Evolutionary conservation across 768 basidiomycete species (phyloP), one percentile per base, ranked within the genome.

Genomic region (Pleurotus eryngii): DNA sequence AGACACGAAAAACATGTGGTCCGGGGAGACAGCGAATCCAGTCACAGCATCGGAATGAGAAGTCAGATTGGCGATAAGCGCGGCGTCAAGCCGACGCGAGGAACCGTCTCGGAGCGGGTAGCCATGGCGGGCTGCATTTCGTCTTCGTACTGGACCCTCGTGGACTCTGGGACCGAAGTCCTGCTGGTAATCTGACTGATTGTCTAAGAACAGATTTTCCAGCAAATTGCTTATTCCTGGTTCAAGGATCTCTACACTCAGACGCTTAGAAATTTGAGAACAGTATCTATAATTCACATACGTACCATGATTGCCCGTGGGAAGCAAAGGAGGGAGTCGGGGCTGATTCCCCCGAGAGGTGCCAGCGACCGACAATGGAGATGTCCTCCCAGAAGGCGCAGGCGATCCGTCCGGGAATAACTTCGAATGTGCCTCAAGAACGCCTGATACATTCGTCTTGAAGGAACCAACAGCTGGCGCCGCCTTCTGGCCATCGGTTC

Each of bases 1-100:
- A 0, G 96, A 92, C 3, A 95, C 86, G 62, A 99, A 98, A 77
- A 97, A 99, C 68, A 87, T 74, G 64, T 97, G 93, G 65, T 98
- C 97, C 2, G 96, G 95, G 1, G 96, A 87, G 20, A 95, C 90
- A 1, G 88, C 88, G 20, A 98, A 75, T 6, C 85, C 81, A 2
- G 89, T 93, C 57, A 98, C 76, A 1, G 85, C 77, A 22, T 89
- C 92, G 0, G 85, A 81, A 66, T 98, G 96, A 3, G 93, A 90
- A 15, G 82, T 81, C 14, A 97, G 80, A 69, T 96, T 89, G 0
- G 90, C 87, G 53, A 98, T 83, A 55, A 98, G 81, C 2, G 81
- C 86, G 1, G 91, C 89, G 61, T 95, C 93, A 1, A 85, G 76
- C 3, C 83, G 84, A 18, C 84, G 79, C 11, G 71, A 70, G 5